These are phyloP conservation scores for Rhododendron simsii DNA, from an alignment of 148 eudicot species.

Conservation along the genomic window DNA sequence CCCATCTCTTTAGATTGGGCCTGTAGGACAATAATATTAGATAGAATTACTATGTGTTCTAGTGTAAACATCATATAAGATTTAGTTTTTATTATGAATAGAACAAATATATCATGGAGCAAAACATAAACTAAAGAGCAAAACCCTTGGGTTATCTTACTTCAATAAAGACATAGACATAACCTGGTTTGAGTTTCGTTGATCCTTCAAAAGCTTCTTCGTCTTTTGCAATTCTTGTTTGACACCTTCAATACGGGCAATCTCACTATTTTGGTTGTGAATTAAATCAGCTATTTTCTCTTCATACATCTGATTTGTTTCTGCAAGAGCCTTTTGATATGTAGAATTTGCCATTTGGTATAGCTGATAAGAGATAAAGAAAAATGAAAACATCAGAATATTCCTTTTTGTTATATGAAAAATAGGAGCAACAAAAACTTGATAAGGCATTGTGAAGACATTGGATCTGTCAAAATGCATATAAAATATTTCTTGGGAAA, in stretches of 20 bases:
- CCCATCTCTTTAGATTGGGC: background rate
- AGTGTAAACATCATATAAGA: background rate
- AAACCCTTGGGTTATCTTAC: background rate
- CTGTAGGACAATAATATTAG: background rate
- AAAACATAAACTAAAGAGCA: background rate
- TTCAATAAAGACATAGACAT: background rate
- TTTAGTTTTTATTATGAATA: background rate
- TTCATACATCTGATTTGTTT: conserved; percentile 69
- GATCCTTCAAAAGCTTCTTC: conserved; percentile 13
- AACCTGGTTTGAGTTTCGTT: conserved; percentile 18
- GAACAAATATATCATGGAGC: background rate
- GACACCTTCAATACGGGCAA: conserved; percentile 30
- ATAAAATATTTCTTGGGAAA: background rate
- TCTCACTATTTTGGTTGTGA: conserved; percentile 52
- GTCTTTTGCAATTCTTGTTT: conserved; percentile 40
- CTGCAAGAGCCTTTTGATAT: conserved; percentile 59
- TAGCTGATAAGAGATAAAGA: conserved; percentile 39
- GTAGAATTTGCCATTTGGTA: conserved; percentile 48
- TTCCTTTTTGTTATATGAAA: background rate
- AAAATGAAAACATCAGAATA: background rate
- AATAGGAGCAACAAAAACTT: background rate
- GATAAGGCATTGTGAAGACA: background rate
- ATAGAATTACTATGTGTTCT: background rate
- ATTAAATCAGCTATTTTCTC: conserved; percentile 46
- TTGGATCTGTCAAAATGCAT: background rate